Percentiles rank a stretch among this genome's conserved stretches.
phyloP scores from a whole-genome alignment of 441 rosid genomes.

The Kokia cookei region DNA sequence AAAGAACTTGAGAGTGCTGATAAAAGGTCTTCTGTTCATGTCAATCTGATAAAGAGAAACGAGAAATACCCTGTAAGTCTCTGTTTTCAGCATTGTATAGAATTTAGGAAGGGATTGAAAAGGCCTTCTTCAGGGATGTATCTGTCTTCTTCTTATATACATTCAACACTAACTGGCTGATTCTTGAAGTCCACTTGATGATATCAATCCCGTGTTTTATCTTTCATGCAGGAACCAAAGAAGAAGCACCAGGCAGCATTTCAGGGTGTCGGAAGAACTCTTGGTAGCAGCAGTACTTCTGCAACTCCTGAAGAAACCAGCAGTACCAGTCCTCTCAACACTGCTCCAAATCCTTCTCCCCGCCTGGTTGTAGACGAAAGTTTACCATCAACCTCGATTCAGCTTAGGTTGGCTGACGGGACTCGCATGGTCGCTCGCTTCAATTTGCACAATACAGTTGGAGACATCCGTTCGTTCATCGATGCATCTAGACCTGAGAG shows the following conservation, averaged over 20 bases:
- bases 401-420: constrained; percentile 86
- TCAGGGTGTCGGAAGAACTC: constrained; percentile 85
- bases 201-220: neutral
- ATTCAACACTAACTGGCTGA: neutral
- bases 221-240: constrained; percentile 55
- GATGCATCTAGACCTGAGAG: constrained; percentile 66
- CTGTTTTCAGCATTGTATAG: neutral
- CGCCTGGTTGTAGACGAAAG: constrained; percentile 52
- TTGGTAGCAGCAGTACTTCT: constrained; percentile 48
- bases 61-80: constrained; percentile 71
- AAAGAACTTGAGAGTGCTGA: constrained; percentile 88
- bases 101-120: neutral
- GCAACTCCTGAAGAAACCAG: constrained; percentile 31
- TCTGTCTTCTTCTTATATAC: neutral
- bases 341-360: constrained; percentile 29
- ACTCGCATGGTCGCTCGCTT: constrained; percentile 61
- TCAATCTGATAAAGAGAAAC: constrained; percentile 72
- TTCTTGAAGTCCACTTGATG: neutral
- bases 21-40: constrained; percentile 75
- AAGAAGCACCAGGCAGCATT: constrained; percentile 56
- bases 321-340: constrained; percentile 22
- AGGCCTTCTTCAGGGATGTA: neutral
- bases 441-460: constrained; percentile 66
- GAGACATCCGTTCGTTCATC: constrained; percentile 58
- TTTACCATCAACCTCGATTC: constrained; percentile 72